phyloP scores from a whole-genome alignment of 306 rosid genomes.

The Lagenaria siceraria region DNA sequence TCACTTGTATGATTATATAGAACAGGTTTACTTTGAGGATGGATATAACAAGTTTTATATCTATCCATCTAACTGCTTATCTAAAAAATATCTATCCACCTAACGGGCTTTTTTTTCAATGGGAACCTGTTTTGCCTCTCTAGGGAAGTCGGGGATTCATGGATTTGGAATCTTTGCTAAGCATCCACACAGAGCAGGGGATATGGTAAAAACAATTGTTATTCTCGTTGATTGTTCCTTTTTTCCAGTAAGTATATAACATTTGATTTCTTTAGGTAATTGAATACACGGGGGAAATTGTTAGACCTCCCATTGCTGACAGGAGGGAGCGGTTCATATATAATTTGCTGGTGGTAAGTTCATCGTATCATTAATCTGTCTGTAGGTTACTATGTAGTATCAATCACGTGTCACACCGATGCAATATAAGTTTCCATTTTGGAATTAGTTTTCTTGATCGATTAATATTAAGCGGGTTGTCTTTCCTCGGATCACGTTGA shows the following conservation, averaged over 20 bases:
- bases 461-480: neutral
- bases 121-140: neutral
- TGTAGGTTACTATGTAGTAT: neutral
- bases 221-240: neutral
- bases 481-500: too few species aligned
- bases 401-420: neutral
- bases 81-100: neutral
- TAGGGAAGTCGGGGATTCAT: slow-evolving; percentile 96
- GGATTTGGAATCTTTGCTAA: slow-evolving; percentile 98
- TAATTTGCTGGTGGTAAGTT: slow-evolving; percentile 91
- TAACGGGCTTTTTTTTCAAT: neutral
- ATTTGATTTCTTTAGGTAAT: slow-evolving; percentile 51
- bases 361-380: slow-evolving; percentile 3
- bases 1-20: neutral
- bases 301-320: slow-evolving; percentile 91
- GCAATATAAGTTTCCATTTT: neutral
- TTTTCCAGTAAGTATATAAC: neutral
- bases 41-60: neutral
- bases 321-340: slow-evolving; percentile 93
- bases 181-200: slow-evolving; percentile 97
- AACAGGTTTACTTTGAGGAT: neutral
- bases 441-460: neutral
- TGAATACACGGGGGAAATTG: slow-evolving; percentile 92
- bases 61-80: too few species aligned
- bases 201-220: slow-evolving; percentile 52